Base-by-base conservation (phyloP, 257 asterid genomes). In the Handroanthus guayacan region DNA sequence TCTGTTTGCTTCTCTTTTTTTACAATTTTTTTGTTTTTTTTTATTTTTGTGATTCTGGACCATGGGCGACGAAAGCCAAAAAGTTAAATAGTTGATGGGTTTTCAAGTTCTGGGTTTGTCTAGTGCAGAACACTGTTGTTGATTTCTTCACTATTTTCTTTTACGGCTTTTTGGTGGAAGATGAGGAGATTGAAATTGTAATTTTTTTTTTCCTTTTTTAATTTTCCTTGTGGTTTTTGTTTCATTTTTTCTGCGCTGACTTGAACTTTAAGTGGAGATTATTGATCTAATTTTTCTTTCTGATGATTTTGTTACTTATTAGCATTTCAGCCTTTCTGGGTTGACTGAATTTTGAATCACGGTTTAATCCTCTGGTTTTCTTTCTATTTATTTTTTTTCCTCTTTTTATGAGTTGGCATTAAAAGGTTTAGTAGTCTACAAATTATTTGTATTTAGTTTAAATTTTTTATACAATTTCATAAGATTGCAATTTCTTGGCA, bases 181-280 rank as follows among this genome's bases (percentile, higher is more conserved):
- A 67, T 71, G 72, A 70, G 78, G 65, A 69, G 34, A 55, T n/a
- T 51, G 9, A 12, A 54, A 37, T 65, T 39, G n/a, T 25, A n/a
- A 44, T n/a, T 45, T 72, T 47, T 73, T 0, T 31, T 38, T 9
- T 52, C 10, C 3, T 6, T 58, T 65, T 17, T 10, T 18, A 1
- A 6, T 3, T 8, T 13, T 25, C 9, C 51, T 9, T 11, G 2
- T 41, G 37, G 36, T 57, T 41, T 14, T 31, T 61, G 34, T 45
- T 41, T 60, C 25, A 39, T 20, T 7, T 25, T 16, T 51, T 74
- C 63, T 52, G 66, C 64, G 47, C 16, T 52, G 57, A 39, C 38
- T 48, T 2, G 64, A 60, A 74, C 36, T 74, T 17, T 39, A 51
- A 14, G 74, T 31, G 62, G 66, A 36, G 54, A 55, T 57, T 45